Conservation (phyloP, 179 eudicot species). For the Sideroxylon spinosum region DNA sequence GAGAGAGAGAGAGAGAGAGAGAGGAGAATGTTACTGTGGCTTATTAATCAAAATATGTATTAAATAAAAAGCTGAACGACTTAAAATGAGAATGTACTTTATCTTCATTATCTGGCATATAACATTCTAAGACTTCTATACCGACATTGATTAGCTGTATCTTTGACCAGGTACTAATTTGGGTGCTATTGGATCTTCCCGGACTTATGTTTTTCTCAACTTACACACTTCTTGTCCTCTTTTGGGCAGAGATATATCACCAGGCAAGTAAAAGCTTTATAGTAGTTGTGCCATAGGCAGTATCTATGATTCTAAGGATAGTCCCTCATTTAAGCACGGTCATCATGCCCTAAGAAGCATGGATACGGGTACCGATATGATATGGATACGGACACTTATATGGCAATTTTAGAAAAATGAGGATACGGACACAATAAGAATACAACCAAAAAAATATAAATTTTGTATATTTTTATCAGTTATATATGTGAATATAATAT, state of each 20-base stretch:
- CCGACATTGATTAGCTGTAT: conserved; percentile 14
- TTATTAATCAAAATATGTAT: background rate
- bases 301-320: conserved; percentile 6
- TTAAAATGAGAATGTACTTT: background rate
- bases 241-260: conserved; percentile 96
- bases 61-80: background rate
- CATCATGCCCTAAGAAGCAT: too few relatives aligned
- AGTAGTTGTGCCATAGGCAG: background rate
- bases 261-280: conserved; percentile 48
- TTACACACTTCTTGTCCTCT: conserved; percentile 86
- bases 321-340: background rate
- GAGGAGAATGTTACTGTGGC: background rate
- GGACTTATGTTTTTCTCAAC: conserved; percentile 90
- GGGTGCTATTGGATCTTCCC: conserved; percentile 72
- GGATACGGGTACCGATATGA: too few relatives aligned
- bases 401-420: too few relatives aligned
- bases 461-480: too few relatives aligned
- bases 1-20: too few relatives aligned
- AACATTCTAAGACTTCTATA: background rate
- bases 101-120: background rate
- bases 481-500: too few relatives aligned
- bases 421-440: too few relatives aligned
- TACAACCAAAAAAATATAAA: too few relatives aligned
- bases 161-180: conserved; percentile 51
- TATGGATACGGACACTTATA: too few relatives aligned